Percentiles rank a stretch among this genome's conserved stretches.
phyloP scores from a whole-genome alignment of 441 rosid species.

The Metrosideros polymorpha region DNA sequence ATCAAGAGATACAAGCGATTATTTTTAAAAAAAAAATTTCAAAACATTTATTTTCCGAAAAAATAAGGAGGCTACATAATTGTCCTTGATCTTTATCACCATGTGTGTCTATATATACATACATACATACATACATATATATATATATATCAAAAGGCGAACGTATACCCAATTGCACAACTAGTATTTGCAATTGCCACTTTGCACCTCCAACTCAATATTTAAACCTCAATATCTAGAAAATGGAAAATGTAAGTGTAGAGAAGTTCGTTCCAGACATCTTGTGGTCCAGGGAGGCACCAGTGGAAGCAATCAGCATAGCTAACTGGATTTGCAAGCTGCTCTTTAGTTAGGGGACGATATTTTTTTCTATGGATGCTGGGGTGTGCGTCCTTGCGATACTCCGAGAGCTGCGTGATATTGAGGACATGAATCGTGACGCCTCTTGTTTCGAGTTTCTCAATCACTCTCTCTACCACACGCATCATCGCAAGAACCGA shows the following conservation, averaged over 20 bases:
- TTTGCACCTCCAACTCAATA: not conserved
- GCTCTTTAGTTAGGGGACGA: constrained; percentile 32
- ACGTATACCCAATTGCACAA: not conserved
- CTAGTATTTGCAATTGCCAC: not conserved
- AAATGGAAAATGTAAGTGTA: constrained; percentile 29
- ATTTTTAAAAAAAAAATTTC: too few relatives aligned
- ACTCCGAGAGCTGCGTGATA: constrained; percentile 49
- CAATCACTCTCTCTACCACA: not conserved
- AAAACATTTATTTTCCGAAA: too few relatives aligned
- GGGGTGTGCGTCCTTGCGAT: constrained; percentile 58
- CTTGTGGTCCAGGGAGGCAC: constrained; percentile 62
- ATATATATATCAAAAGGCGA: not conserved
- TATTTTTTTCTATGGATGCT: constrained; percentile 42
- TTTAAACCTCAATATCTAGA: not conserved
- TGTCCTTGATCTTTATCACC: not conserved
- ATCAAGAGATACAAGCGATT: fast-evolving
- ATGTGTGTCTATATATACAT: too few relatives aligned
- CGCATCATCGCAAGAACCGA: not conserved
- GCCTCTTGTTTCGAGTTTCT: constrained; percentile 12
- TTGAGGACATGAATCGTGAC: constrained; percentile 37
- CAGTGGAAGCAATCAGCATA: constrained; percentile 62
- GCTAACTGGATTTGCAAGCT: constrained; percentile 27
- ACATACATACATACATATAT: too few relatives aligned
- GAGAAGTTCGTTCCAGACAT: constrained; percentile 56
- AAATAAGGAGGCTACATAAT: too few relatives aligned